phyloP scores from a whole-genome alignment of 306 rosid genomes.

The Sesbania bispinosa region DNA sequence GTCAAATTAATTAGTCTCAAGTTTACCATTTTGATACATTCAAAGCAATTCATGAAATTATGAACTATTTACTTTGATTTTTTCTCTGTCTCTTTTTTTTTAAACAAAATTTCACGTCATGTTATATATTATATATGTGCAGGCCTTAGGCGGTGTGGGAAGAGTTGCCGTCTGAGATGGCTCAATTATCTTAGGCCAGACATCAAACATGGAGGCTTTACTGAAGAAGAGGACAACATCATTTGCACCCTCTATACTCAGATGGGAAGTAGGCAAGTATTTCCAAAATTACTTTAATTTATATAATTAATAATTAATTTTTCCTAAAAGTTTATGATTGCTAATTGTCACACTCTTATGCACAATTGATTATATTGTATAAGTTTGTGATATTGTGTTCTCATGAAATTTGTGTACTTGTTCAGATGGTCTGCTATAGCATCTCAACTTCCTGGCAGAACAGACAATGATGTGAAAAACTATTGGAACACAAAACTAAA shows the following conservation, averaged over 20 bases:
- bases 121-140: background rate
- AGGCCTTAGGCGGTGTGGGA: conserved; percentile 88
- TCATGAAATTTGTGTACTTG: conserved; percentile 12
- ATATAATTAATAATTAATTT: background rate
- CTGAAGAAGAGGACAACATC: conserved; percentile 72
- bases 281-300: background rate
- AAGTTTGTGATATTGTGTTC: background rate
- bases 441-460: conserved; percentile 71
- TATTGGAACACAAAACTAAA: conserved; percentile 84
- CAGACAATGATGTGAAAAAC: conserved; percentile 92
- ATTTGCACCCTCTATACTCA: conserved; percentile 60
- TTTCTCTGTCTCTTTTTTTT: background rate
- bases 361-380: background rate
- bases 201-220: conserved; percentile 84
- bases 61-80: background rate
- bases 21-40: background rate
- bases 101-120: background rate
- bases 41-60: background rate
- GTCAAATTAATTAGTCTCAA: background rate
- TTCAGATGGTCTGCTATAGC: conserved; percentile 86
- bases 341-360: background rate
- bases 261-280: conserved; percentile 74
- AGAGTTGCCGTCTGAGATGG: conserved; percentile 91
- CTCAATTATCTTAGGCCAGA: conserved; percentile 85
- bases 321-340: background rate